Evolutionary conservation across 768 basidiomycete species (phyloP).

Genomic region (Hirschioporus abietinus): DNA sequence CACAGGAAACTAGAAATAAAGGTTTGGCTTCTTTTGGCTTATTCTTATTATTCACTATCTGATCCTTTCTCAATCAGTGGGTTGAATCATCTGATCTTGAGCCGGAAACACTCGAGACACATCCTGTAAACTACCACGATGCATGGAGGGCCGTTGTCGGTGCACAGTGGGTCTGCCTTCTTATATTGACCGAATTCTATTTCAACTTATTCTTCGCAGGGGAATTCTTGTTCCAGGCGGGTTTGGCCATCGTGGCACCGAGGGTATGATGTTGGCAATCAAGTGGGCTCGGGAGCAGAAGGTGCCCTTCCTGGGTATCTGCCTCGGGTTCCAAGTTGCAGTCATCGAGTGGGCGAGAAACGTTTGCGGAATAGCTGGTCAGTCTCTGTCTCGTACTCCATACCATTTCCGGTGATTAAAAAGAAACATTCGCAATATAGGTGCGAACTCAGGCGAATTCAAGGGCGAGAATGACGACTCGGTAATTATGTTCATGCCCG

Average conservation of each 20-base stretch:
- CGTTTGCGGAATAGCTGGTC: constrained; percentile 67
- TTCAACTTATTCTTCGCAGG: constrained; percentile 31
- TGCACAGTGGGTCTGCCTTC: constrained; percentile 55
- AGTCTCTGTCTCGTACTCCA: constrained; percentile 14
- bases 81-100: constrained; percentile 94
- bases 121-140: constrained; percentile 89
- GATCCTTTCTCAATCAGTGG: constrained; percentile 51
- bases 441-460: constrained; percentile 86
- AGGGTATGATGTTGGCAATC: constrained; percentile 98
- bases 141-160: constrained; percentile 92
- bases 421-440: constrained; percentile 31
- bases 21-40: constrained; percentile 39
- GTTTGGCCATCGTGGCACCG: constrained; percentile 88
- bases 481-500: constrained; percentile 96
- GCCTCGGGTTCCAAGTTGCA: constrained; percentile 95
- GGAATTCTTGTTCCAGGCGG: constrained; percentile 98
- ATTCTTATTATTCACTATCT: constrained; percentile 4
- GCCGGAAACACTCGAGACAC: constrained; percentile 65
- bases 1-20: constrained; percentile 77
- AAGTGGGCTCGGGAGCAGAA: constrained; percentile 96
- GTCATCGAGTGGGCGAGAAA: constrained; percentile 93
- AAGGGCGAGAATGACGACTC: constrained; percentile 37
- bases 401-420: constrained; percentile 1
- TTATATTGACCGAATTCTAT: neutral
- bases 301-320: constrained; percentile 93